Evolutionary conservation across 2,329 filamentous ascomycete species (phyloP).

Genomic region (Thielaviopsis punctulata): DNA sequence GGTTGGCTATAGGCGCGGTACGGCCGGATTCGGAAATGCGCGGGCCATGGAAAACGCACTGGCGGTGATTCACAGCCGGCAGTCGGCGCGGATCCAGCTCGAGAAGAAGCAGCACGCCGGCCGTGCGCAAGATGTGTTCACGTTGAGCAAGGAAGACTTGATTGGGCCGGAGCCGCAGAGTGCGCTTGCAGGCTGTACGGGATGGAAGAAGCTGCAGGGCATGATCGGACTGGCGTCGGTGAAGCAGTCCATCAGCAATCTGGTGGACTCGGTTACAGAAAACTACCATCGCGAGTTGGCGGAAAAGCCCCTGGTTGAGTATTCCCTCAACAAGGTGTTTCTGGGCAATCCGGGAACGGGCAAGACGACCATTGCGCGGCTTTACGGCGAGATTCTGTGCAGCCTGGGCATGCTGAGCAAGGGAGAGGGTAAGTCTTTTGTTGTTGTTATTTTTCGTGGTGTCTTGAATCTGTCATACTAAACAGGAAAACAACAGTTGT

Average conservation of each 20-base stretch:
- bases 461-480: background rate
- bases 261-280: constrained; percentile 42
- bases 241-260: constrained; percentile 38
- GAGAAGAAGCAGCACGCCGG: constrained; percentile 25
- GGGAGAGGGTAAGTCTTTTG: constrained; percentile 36
- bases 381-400: constrained; percentile 52
- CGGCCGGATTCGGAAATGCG: constrained; percentile 57
- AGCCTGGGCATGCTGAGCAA: constrained; percentile 50
- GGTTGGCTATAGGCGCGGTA: constrained; percentile 43
- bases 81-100: constrained; percentile 35
- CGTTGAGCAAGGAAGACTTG: constrained; percentile 42
- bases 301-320: constrained; percentile 41
- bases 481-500: constrained; percentile 29
- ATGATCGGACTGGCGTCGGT: constrained; percentile 44
- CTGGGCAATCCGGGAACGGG: constrained; percentile 58
- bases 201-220: constrained; percentile 39
- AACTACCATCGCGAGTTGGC: constrained; percentile 51
- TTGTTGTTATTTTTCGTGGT: too few species aligned
- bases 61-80: constrained; percentile 35
- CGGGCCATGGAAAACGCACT: constrained; percentile 48
- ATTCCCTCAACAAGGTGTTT: constrained; percentile 51
- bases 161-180: constrained; percentile 49
- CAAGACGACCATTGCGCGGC: constrained; percentile 58
- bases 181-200: constrained; percentile 31
- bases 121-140: constrained; percentile 26